Conservation (phyloP, 495 filamentous ascomycete species). For the Aspergillus funiculosus region DNA sequence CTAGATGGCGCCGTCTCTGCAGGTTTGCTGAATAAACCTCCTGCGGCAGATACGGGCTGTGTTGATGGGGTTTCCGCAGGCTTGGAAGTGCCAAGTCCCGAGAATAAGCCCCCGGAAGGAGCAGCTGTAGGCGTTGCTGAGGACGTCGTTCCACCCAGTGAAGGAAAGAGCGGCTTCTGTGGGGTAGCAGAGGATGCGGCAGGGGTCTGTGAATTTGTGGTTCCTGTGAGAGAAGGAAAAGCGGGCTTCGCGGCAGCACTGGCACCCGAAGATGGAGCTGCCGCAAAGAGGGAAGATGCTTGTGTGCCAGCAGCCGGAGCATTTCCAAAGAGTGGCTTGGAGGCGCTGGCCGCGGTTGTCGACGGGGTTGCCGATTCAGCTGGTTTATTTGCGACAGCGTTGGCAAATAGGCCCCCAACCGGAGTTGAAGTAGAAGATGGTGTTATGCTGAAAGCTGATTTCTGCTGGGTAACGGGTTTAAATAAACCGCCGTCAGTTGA, state of each 20-base stretch:
- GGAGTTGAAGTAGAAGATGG: conserved; percentile 22
- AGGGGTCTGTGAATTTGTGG: conserved; percentile 23
- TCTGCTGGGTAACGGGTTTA: conserved; percentile 24
- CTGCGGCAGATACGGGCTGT: conserved; percentile 20
- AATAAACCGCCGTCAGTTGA: conserved; percentile 32
- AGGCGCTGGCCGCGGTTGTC: conserved; percentile 20
- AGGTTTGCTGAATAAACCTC: conserved; percentile 28
- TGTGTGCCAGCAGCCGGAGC: conserved; percentile 21
- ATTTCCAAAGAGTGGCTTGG: conserved; percentile 30
- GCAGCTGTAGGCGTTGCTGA: conserved; percentile 38
- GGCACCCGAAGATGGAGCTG: conserved; percentile 24
- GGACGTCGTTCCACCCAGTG: conserved; percentile 30
- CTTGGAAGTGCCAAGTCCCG: conserved; percentile 29
- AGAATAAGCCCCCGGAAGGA: conserved; percentile 35
- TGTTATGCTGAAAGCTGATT: conserved; percentile 30
- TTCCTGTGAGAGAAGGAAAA: conserved; percentile 25
- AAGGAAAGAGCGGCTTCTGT: conserved; percentile 38
- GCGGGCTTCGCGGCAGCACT: conserved; percentile 28
- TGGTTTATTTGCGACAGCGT: conserved; percentile 30
- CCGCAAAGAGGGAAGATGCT: conserved; percentile 37
- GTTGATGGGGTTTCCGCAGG: conserved; percentile 29
- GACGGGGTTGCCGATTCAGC: conserved; percentile 37
- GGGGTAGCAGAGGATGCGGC: conserved; percentile 33
- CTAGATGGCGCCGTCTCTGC: conserved; percentile 24
- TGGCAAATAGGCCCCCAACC: conserved; percentile 37